Evolutionary conservation across 2,329 filamentous ascomycete genomes (phyloP), one percentile per base, ranked within the genome.

Genomic region (Fonsecaea pedrosoi): DNA sequence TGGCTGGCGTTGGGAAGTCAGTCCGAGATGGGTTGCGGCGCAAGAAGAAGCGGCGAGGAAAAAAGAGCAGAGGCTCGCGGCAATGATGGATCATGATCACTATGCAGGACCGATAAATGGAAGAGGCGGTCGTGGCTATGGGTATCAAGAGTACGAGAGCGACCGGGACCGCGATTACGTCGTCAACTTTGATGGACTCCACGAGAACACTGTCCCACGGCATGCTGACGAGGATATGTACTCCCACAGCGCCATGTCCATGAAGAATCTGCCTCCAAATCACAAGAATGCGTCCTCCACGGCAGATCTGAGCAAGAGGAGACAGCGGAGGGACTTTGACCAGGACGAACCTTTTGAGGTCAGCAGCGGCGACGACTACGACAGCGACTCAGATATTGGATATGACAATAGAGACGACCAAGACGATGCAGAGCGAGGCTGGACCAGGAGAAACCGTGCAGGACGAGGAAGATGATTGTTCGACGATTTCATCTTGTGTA

Each of bases 1-100:
- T 77, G 95, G 95, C 25, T 99, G 94, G 94, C 85, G 84, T 54
- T 99, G 95, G 95, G 93, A 97, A 74, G 86, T 94, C 0, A 96
- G 89, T 74, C 84, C 87, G 0, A 87, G 87, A 71, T 99, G 95
- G 91, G 70, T 91, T 2, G 87, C 89, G 40, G 90, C 89, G 58
- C 77, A 79, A 34, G 76, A 75, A 48, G 77, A 80, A 54, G 59
- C 64, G 34, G 64, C 57, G 18, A 62, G 53, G 32, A 54, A 66
- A 25, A 71, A 70, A 64, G 68, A 72, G 48, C 53, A 59, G 53
- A 55, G 69, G 18, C 25, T 72, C 12, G 65, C 62, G 25, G 63
- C 60, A 6, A 66, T 65, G 50, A 61, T 38, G 75, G 77, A 35
- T 75, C 78, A 65, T 37, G 45, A 50, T 18, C 57, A 34, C 9